phyloP scores from a whole-genome alignment of 2,329 filamentous ascomycete species.

The Claviceps spartinae region DNA sequence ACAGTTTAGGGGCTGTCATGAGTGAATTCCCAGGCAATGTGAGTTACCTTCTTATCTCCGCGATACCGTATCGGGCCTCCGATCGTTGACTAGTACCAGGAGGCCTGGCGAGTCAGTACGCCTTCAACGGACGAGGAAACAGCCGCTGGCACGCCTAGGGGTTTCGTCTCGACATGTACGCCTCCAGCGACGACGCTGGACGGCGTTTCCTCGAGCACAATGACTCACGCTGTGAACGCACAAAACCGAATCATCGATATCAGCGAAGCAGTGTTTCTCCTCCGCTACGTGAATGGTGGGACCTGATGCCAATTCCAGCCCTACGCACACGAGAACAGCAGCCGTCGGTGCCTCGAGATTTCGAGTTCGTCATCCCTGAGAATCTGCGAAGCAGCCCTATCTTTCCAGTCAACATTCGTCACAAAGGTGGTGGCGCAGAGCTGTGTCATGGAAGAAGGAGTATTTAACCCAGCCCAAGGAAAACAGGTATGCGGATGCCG shows the following conservation, averaged over 20 bases:
- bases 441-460: conserved; percentile 32
- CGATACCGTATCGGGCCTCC: not conserved
- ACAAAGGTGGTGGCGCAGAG: conserved; percentile 29
- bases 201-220: not conserved
- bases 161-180: conserved; percentile 30
- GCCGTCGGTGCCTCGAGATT: conserved; percentile 11
- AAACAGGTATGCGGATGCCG: not conserved
- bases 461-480: conserved; percentile 3
- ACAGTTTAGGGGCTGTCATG: conserved; percentile 1
- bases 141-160: conserved; percentile 22
- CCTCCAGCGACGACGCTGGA: conserved; percentile 11
- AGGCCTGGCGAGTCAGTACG: conserved; percentile 34
- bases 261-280: conserved; percentile 12
- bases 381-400: conserved; percentile 37
- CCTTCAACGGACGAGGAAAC: conserved; percentile 29
- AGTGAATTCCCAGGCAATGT: conserved; percentile 23
- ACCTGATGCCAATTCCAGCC: conserved; percentile 16
- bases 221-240: conserved; percentile 5
- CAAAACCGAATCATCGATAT: conserved; percentile 8
- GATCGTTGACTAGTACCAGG: conserved; percentile 18
- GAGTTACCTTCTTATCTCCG: conserved; percentile 5
- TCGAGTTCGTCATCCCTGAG: conserved; percentile 36
- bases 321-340: conserved; percentile 10
- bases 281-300: conserved; percentile 23
- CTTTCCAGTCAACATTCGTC: conserved; percentile 34